phyloP scores from a whole-genome alignment of 805 yeast genomes.

The Naumovozyma castellii region DNA sequence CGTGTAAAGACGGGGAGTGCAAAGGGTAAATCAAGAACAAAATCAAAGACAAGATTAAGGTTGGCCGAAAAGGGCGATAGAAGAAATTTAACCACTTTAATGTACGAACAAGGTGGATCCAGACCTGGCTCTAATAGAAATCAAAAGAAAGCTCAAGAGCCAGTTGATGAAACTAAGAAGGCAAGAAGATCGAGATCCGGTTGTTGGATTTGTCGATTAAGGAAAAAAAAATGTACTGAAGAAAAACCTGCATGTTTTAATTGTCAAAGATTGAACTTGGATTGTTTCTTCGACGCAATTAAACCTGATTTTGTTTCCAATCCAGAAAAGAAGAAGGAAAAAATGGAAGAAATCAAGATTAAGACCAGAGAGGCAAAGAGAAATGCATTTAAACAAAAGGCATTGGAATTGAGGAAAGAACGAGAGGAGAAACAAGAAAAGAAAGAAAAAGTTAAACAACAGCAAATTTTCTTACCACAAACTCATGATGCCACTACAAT shows the following conservation, averaged over 20 bases:
- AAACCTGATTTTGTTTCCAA: conserved; percentile 50
- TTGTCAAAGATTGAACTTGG: conserved; percentile 46
- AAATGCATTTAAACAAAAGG: conserved; percentile 28
- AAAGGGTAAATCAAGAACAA: neutral
- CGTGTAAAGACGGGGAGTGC: neutral
- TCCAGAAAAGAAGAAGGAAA: conserved; percentile 33
- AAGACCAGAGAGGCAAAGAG: conserved; percentile 36
- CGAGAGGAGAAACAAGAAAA: neutral
- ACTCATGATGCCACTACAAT: too few relatives aligned
- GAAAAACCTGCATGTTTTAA: conserved; percentile 51
- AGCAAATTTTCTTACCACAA: too few relatives aligned
- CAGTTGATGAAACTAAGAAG: conserved; percentile 13
- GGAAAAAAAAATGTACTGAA: conserved; percentile 67
- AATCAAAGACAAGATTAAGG: neutral
- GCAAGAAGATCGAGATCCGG: conserved; percentile 45
- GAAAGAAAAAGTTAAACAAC: neutral
- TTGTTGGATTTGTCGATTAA: conserved; percentile 70
- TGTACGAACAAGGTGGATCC: neutral
- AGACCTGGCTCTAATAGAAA: neutral
- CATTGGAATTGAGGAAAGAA: neutral
- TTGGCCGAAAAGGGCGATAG: neutral
- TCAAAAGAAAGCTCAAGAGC: neutral
- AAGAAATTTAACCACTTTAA: neutral
- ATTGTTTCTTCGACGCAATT: conserved; percentile 43
- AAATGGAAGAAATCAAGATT: conserved; percentile 42